Evolutionary conservation across 129 eudicot species (phyloP).

Genomic region (Silybum marianum): DNA sequence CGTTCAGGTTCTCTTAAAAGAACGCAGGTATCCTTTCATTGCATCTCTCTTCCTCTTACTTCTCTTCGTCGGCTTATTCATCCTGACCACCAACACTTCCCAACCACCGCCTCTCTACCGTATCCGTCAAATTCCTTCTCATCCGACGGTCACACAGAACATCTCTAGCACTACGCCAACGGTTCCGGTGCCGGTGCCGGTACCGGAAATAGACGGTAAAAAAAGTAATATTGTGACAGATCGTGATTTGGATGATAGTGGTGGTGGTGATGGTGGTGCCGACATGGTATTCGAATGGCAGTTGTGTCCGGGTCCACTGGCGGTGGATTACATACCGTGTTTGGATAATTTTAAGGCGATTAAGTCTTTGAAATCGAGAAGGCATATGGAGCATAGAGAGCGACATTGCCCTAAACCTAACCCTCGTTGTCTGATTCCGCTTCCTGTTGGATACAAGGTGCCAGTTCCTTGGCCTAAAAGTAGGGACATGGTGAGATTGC

Average conservation of each 20-base stretch:
- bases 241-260: slow-evolving; percentile 7
- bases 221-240: background rate
- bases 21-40: slow-evolving; percentile 67
- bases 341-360: slow-evolving; percentile 79
- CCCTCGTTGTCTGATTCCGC: slow-evolving; percentile 71
- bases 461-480: slow-evolving; percentile 97
- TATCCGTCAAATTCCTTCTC: slow-evolving; percentile 30
- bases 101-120: slow-evolving; percentile 39
- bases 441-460: slow-evolving; percentile 73
- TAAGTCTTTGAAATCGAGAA: slow-evolving; percentile 62
- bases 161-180: background rate
- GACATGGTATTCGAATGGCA: slow-evolving; percentile 48
- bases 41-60: slow-evolving; percentile 67
- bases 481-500: slow-evolving; percentile 97
- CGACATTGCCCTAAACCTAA: slow-evolving; percentile 74
- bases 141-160: slow-evolving; percentile 15
- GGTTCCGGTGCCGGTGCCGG: slow-evolving; percentile 9
- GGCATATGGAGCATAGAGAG: slow-evolving; percentile 92
- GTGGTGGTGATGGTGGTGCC: slow-evolving; percentile 14
- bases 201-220: background rate
- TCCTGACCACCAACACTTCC: slow-evolving; percentile 48
- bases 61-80: slow-evolving; percentile 47
- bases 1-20: slow-evolving; percentile 42
- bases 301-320: slow-evolving; percentile 48
- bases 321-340: slow-evolving; percentile 90